Evolutionary conservation across 2,329 filamentous ascomycete species (phyloP).

Genomic region (Byssochlamys sp.): DNA sequence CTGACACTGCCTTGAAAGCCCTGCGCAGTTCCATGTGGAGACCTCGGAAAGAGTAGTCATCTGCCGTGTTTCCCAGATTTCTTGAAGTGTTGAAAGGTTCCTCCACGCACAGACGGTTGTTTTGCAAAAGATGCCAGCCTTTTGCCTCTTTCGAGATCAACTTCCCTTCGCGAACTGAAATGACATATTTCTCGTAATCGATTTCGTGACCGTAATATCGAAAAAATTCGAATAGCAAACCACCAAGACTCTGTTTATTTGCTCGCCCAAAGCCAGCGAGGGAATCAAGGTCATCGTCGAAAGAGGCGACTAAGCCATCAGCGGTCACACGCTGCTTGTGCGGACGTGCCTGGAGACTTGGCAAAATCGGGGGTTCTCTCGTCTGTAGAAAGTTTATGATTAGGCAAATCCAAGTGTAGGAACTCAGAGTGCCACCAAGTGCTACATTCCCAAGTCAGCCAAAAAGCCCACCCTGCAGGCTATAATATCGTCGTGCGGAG

Average conservation of each 20-base stretch:
- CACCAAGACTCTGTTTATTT: constrained; percentile 73
- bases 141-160: constrained; percentile 74
- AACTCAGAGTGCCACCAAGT: constrained; percentile 87
- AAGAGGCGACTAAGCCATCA: constrained; percentile 62
- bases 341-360: constrained; percentile 67
- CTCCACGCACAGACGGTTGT: constrained; percentile 85
- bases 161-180: constrained; percentile 76
- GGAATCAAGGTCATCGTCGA: constrained; percentile 74
- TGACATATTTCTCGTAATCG: constrained; percentile 71
- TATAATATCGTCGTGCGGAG: neutral
- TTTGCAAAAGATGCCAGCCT: constrained; percentile 69
- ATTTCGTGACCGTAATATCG: constrained; percentile 89
- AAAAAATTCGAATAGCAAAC: constrained; percentile 92
- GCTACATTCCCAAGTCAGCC: constrained; percentile 43
- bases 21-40: constrained; percentile 81
- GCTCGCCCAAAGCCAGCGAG: constrained; percentile 63
- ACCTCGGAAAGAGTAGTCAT: constrained; percentile 86
- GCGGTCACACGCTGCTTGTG: constrained; percentile 52
- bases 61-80: constrained; percentile 91
- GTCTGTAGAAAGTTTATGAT: constrained; percentile 94
- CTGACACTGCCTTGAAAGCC: constrained; percentile 72
- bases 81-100: constrained; percentile 86
- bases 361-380: constrained; percentile 71
- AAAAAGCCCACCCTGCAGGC: neutral
- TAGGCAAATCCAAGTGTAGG: constrained; percentile 98